Evolutionary conservation across 352 stramenopile species (phyloP).

Genomic region (Aphanomyces invadans): DNA sequence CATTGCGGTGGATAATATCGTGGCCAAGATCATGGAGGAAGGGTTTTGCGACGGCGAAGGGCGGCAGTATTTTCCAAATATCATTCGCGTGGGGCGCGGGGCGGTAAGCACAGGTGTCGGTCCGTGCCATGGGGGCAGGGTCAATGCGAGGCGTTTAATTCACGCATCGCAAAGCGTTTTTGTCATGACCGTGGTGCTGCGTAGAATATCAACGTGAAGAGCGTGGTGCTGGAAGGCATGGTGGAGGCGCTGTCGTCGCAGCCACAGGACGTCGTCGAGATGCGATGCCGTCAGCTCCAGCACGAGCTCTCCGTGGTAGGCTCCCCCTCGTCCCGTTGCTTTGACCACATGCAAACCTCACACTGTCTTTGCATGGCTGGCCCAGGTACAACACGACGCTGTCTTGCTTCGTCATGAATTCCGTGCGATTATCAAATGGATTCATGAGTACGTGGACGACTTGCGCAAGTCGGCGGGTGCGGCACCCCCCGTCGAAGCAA

Average conservation of each 20-base stretch:
- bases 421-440: constrained; percentile 60
- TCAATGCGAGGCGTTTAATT: too few species aligned
- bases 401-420: constrained; percentile 54
- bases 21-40: constrained; percentile 94
- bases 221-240: constrained; percentile 75
- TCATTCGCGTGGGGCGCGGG: constrained; percentile 87
- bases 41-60: constrained; percentile 93
- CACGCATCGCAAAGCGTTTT: too few species aligned
- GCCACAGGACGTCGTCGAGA: constrained; percentile 59
- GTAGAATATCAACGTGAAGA: constrained; percentile 68
- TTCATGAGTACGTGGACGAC: constrained; percentile 32
- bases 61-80: constrained; percentile 90
- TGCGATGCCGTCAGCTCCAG: constrained; percentile 43
- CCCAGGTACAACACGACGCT: constrained; percentile 74
- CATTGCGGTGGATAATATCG: constrained; percentile 94
- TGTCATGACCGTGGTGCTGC: not conserved
- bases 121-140: too few species aligned
- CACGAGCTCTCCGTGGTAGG: constrained; percentile 49
- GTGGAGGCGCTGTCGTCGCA: constrained; percentile 76
- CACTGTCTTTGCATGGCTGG: too few species aligned
- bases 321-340: too few species aligned
- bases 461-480: not conserved
- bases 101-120: too few species aligned
- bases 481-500: too few species aligned
- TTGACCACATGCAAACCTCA: too few species aligned